Evolutionary conservation across 75 land plant genomes (phyloP).

Genomic region (Sequoia sempervirens): DNA sequence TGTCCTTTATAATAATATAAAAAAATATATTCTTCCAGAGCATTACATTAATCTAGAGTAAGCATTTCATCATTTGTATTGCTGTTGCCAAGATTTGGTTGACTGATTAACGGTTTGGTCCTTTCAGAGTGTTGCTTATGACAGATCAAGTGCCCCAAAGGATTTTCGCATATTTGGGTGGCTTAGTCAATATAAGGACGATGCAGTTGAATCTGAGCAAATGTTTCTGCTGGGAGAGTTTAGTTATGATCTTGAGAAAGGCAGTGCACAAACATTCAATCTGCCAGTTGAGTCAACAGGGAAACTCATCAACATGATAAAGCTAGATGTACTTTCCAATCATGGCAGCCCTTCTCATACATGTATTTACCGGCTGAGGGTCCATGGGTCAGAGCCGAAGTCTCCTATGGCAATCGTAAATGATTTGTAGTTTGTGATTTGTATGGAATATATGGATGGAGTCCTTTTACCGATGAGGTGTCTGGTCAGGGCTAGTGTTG

Average conservation of each 20-base stretch:
- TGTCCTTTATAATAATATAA: not conserved
- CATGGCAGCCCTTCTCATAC: constrained; percentile 84
- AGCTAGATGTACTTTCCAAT: constrained; percentile 78
- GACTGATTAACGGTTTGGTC: not conserved
- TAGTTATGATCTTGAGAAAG: constrained; percentile 66
- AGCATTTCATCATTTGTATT: not conserved
- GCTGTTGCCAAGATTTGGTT: not conserved
- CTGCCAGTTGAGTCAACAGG: constrained; percentile 29
- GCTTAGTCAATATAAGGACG: constrained; percentile 32
- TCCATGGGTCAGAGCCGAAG: constrained; percentile 81
- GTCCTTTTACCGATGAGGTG: not conserved
- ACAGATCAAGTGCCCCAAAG: constrained; percentile 82
- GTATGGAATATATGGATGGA: not conserved
- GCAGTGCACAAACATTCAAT: constrained; percentile 71
- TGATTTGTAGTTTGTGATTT: not conserved
- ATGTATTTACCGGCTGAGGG: constrained; percentile 92
- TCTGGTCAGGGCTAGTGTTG: not conserved
- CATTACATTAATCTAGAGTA: not conserved
- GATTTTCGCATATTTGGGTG: constrained; percentile 75
- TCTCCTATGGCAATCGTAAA: constrained; percentile 15
- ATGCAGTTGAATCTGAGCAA: constrained; percentile 24
- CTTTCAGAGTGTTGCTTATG: constrained; percentile 82
- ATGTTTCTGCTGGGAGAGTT: constrained; percentile 64
- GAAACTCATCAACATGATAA: constrained; percentile 53
- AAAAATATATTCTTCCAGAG: not conserved